Base-by-base conservation (phyloP, 495 filamentous ascomycete genomes). In the Podospora sp. region DNA sequence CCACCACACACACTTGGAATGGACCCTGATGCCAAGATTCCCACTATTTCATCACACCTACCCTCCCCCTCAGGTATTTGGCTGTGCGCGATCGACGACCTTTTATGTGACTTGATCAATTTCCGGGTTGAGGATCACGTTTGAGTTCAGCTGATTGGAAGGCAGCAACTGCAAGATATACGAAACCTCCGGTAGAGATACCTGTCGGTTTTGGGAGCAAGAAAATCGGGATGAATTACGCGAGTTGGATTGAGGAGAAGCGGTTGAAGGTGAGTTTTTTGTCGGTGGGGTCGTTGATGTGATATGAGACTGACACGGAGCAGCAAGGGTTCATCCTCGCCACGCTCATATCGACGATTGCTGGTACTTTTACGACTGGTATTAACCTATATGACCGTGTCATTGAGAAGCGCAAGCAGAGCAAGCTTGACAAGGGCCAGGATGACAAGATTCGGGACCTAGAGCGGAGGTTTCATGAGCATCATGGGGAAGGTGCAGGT, bases 171-270 rank as follows among this genome's bases (percentile, higher is more conserved):
- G n/a, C n/a, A n/a, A n/a, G n/a, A n/a, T n/a, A n/a, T n/a, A n/a
- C n/a, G n/a, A n/a, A n/a, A n/a, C n/a, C n/a, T n/a, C 29, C 8
- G 8, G 29, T 8, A 4, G 29, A 33, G 29, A 3, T 33, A 4
- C 8, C 29, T 33, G 29, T 33, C 8, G 29, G 29, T 33, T 33
- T 33, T 4, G 3, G 29, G 3, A 3, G 3, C 29, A 33, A 8
- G 29, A 8, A n/a, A n/a, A 11, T 62, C 60, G 69, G 49, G 24
- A 86, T 86, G 77, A 88, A 90, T 72, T 85, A 87, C 66, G 86
- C 88, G 59, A 81, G 81, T 40, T 81, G 84, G 72, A 87, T 86
- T 60, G 82, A 83, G 22, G 88, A 89, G 70, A 86, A 68, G 27
- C 67, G 51, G 12, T 62, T 77, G 20, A 73, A 69, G 60, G 70